Conservation (phyloP, 306 rosid species). For the Sechiopsis laciniata region DNA sequence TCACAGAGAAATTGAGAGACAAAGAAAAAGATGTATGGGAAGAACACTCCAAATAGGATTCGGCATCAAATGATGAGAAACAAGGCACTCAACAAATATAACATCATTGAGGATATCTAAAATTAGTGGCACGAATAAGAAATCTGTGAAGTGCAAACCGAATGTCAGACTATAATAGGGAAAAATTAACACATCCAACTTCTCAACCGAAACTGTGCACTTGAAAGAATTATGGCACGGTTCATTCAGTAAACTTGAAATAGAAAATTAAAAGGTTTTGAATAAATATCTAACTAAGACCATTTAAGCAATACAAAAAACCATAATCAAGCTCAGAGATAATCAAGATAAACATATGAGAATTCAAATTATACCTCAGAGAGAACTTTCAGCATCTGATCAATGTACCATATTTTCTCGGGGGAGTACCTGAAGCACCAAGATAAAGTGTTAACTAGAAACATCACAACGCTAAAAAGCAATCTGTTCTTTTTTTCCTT, state of each 20-base stretch:
- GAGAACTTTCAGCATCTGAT: conserved; percentile 98
- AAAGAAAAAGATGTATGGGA: not conserved
- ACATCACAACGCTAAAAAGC: not conserved
- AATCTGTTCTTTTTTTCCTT: not conserved
- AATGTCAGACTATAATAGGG: not conserved
- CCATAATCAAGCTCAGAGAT: conserved; percentile 1
- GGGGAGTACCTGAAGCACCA: conserved; percentile 78
- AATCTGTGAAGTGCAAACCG: not conserved
- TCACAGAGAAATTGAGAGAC: not conserved
- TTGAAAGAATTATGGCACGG: not conserved
- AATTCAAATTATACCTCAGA: conserved; percentile 70
- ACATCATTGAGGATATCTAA: not conserved
- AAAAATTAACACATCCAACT: not conserved
- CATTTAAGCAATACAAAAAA: not conserved
- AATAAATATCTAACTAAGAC: not conserved
- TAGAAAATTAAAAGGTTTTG: not conserved
- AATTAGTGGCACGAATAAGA: not conserved
- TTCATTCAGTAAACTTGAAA: conserved; percentile 12
- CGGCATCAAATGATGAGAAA: not conserved
- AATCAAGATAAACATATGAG: conserved; percentile 5
- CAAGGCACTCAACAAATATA: conserved; percentile 15
- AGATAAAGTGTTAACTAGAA: conserved; percentile 24
- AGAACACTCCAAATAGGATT: not conserved
- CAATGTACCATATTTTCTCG: conserved; percentile 96
- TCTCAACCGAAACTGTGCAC: not conserved